phyloP scores from a whole-genome alignment of 2,329 filamentous ascomycete genomes.

The Fusarium abutilonis region DNA sequence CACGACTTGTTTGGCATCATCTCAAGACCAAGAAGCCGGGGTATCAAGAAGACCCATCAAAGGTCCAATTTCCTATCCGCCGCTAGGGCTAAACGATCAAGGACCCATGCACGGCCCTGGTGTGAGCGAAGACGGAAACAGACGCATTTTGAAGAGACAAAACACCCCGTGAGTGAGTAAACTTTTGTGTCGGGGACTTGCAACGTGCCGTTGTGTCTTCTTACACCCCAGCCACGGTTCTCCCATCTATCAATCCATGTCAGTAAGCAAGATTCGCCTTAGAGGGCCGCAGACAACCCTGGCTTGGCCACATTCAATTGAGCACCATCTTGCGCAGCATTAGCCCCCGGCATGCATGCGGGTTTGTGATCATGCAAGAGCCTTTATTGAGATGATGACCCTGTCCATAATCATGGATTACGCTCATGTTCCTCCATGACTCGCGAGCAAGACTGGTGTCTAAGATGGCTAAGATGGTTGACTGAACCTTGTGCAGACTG shows the following conservation, averaged over 20 bases:
- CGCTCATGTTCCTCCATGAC: conserved; percentile 26
- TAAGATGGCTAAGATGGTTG: background rate
- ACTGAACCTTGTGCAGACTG: background rate
- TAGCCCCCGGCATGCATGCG: conserved; percentile 36
- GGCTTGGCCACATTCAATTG: conserved; percentile 36
- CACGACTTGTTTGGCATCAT: conserved; percentile 38
- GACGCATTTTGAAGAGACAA: conserved; percentile 4
- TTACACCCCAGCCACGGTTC: conserved; percentile 5
- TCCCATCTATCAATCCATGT: conserved; percentile 13
- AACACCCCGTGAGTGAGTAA: background rate
- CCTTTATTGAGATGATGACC: conserved; percentile 36
- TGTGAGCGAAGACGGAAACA: conserved; percentile 8
- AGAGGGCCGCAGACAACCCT: conserved; percentile 37
- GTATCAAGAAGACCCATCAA: conserved; percentile 12
- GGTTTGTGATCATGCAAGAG: conserved; percentile 46
- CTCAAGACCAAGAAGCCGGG: conserved; percentile 30
- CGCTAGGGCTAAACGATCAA: conserved; percentile 24
- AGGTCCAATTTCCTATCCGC: conserved; percentile 27
- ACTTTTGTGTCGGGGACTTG: conserved; percentile 8
- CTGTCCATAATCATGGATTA: conserved; percentile 23
- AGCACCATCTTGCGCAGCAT: conserved; percentile 40
- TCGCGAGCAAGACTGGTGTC: conserved; percentile 14
- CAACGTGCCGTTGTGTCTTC: conserved; percentile 12
- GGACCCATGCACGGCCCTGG: conserved; percentile 18
- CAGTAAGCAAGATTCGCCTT: conserved; percentile 43